A percentile compares a stretch with the other conserved stretches of the same genome.
These are phyloP conservation scores for Nakazawaea wyomingensis DNA, from an alignment of 805 yeast genomes.

Conservation along the genomic window DNA sequence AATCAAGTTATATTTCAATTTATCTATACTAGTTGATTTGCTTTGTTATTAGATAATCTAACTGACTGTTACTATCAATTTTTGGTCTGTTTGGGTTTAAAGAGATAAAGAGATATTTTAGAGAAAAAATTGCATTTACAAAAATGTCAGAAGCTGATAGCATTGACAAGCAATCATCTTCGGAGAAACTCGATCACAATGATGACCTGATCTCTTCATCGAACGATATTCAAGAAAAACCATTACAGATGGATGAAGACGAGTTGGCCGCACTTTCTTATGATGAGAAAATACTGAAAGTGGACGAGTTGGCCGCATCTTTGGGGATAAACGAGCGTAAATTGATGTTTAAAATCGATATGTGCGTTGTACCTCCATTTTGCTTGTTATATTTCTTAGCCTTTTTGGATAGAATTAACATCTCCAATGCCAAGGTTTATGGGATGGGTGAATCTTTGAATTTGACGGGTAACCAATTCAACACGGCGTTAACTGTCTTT, in stretches of 20 bases:
- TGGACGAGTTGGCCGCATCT: conserved; percentile 26
- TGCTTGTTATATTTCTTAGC: conserved; percentile 60
- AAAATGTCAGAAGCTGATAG: conserved; percentile 6
- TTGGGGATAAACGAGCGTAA: conserved; percentile 42
- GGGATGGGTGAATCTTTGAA: conserved; percentile 48
- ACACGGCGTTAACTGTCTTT: conserved; percentile 52
- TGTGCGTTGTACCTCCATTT: conserved; percentile 58
- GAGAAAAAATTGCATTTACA: neutral
- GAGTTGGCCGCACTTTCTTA: neutral
- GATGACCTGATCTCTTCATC: neutral
- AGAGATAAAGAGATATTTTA: no score
- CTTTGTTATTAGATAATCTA: no score
- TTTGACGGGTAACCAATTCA: conserved; percentile 47
- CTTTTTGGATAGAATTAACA: conserved; percentile 66
- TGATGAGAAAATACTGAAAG: conserved; percentile 4
- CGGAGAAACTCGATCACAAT: neutral
- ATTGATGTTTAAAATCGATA: conserved; percentile 50
- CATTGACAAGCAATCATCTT: neutral
- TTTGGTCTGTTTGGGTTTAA: no score
- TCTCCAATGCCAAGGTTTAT: conserved; percentile 63
- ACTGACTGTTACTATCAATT: no score
- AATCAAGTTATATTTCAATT: no score
- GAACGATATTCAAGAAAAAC: no score
- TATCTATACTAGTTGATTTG: no score
- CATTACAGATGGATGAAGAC: neutral